Evolutionary conservation across 768 basidiomycete species (phyloP).

Genomic region (Kwoniella dejecticola): DNA sequence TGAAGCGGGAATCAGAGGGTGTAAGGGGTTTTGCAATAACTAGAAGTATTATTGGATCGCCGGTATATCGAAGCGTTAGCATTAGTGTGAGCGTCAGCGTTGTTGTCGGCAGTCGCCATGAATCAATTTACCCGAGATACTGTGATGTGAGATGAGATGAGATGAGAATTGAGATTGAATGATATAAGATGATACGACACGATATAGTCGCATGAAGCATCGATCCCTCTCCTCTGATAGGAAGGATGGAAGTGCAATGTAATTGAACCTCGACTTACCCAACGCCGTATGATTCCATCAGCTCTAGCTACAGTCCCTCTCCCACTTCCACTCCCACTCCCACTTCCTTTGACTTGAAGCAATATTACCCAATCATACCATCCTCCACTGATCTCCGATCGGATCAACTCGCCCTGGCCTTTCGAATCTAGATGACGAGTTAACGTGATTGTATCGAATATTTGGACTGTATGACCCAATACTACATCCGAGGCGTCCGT

Average conservation of each 20-base stretch:
- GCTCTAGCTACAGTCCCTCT: conserved; percentile 48
- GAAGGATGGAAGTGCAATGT: background rate
- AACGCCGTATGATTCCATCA: conserved; percentile 44
- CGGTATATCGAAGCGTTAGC: too few species aligned
- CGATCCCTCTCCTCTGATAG: too few species aligned
- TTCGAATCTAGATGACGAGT: background rate
- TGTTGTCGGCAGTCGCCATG: too few species aligned
- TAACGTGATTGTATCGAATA: conserved; percentile 3
- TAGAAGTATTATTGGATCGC: too few species aligned
- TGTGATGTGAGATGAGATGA: too few species aligned
- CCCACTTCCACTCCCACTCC: conserved; percentile 51
- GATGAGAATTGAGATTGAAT: too few species aligned
- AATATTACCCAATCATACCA: conserved; percentile 50
- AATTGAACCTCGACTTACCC: conserved; percentile 34
- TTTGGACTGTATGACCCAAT: background rate
- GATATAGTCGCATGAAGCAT: too few species aligned
- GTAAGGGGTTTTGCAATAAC: conserved; percentile 18
- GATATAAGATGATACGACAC: too few species aligned
- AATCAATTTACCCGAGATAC: too few species aligned
- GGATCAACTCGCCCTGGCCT: conserved; percentile 8
- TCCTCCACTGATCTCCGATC: conserved; percentile 12
- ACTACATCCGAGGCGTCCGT: conserved; percentile 18
- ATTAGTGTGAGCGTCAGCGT: too few species aligned
- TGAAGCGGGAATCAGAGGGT: background rate
- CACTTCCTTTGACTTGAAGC: conserved; percentile 44